Evolutionary conservation across 495 filamentous ascomycete species (phyloP), one percentile per base, ranked within the genome.

Genomic region (Filosporella fistucella): DNA sequence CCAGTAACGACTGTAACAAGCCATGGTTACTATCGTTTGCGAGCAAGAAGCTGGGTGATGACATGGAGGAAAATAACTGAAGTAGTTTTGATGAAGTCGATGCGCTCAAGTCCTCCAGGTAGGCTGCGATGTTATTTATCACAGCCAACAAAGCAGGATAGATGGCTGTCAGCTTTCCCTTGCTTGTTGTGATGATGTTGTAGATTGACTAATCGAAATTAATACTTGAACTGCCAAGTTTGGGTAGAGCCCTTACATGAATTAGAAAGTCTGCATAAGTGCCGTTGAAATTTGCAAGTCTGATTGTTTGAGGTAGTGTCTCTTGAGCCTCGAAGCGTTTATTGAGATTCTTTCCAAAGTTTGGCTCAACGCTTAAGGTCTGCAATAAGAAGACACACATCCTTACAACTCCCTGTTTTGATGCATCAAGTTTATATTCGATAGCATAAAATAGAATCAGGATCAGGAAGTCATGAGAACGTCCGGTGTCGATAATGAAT

Each of bases 341-440:
- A 66, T 96, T 97, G 45, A 97, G 71, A 56, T 89, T 88, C 60
- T 84, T 80, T 10, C 90, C 91, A 64, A 96, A 97, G 46, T 86
- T 93, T 32, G 82, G 80, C 68, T 96, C 93, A 1, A 91, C 89
- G 58, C 91, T 96, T 59, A 97, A 70, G 1, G 94, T 99, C 63
- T 99, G 93, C 33, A 97, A 66, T 39, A 97, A 80, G 68, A 99
- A 97, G 20, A 94, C 85, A 66, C 93, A 97, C 90, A 97, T 95
- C 32, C 91, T 74, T 16, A 97, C 88, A 3, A 96, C 77, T 0
- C 94, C 90, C 59, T 95, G 88, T 62, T 93, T 95, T 2, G 91
- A 82, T 14, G 85, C 73, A 62, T 97, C 91, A 23, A 77, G 72
- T 59, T 86, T 88, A 60, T 91, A 86, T 57, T 94, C 88, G 26